Percentiles rank a stretch among this genome's conserved stretches.
Evolutionary conservation across 371 early-diverging fungal species (phyloP).

Genomic region (Phascolomyces articulosus): DNA sequence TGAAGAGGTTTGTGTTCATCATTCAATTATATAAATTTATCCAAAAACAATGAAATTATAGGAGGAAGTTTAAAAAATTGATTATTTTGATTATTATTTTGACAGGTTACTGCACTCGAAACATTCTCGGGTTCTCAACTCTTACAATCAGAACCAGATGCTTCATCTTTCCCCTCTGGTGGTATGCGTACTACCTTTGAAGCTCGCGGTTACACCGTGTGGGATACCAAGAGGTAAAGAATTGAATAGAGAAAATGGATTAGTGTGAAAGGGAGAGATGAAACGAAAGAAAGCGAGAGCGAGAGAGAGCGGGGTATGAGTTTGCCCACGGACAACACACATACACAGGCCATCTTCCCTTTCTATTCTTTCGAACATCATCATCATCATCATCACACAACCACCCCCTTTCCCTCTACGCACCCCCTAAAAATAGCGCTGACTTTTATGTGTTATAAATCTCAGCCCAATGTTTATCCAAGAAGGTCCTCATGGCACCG

Average conservation of each 20-base stretch:
- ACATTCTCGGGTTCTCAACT: constrained; percentile 95
- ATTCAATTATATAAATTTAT: not conserved
- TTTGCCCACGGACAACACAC: no score
- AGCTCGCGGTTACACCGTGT: constrained; percentile 98
- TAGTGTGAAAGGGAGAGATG: no score
- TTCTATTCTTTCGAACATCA: no score
- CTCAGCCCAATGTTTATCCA: constrained; percentile 94
- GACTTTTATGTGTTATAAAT: not conserved
- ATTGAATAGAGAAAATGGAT: no score
- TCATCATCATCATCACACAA: no score
- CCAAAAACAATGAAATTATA: not conserved
- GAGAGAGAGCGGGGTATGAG: no score
- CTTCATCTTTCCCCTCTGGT: constrained; percentile 98
- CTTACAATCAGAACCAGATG: constrained; percentile 98
- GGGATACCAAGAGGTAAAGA: constrained; percentile 85
- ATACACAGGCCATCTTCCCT: no score
- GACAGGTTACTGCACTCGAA: constrained; percentile 82
- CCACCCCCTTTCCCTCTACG: not conserved
- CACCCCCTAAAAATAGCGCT: constrained; percentile 3
- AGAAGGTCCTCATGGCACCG: constrained; percentile 90
- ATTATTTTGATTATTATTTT: not conserved
- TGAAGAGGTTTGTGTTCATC: constrained; percentile 68
- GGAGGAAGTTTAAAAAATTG: no score
- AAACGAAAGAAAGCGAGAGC: no score
- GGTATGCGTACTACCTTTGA: constrained; percentile 98